A percentile compares a stretch with the other conserved stretches of the same genome.
phyloP scores from a whole-genome alignment of 495 filamentous ascomycete genomes.

The Penicillium herquei region DNA sequence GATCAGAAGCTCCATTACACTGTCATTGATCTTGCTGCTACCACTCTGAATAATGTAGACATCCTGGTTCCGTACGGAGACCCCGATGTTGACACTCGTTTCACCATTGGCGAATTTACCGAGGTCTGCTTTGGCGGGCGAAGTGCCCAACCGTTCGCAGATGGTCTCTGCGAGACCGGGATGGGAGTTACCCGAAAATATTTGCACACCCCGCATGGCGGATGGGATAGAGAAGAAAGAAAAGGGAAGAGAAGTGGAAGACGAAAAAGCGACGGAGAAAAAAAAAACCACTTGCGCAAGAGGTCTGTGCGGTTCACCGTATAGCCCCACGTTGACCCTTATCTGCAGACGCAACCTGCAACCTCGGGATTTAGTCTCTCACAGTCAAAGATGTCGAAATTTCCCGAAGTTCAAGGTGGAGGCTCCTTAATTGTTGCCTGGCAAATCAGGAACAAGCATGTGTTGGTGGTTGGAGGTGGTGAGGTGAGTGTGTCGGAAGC shows the following conservation, averaged over 20 bases:
- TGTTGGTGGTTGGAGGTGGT: conserved; percentile 89
- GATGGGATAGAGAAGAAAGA: conserved; percentile 9
- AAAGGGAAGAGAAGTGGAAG: conserved; percentile 11
- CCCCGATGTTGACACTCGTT: conserved; percentile 90
- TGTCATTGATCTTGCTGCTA: conserved; percentile 95
- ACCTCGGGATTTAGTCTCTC: conserved; percentile 5
- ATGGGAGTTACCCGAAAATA: conserved; percentile 71
- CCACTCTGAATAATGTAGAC: conserved; percentile 98
- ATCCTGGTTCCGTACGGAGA: conserved; percentile 95
- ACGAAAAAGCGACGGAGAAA: conserved; percentile 17
- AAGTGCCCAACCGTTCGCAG: conserved; percentile 68
- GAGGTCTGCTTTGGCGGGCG: conserved; percentile 61
- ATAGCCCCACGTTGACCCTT: conserved; percentile 18
- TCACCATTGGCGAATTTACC: conserved; percentile 86
- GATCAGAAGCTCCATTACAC: conserved; percentile 96
- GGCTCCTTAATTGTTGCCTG: conserved; percentile 93
- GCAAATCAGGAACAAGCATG: conserved; percentile 80
- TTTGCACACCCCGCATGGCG: conserved; percentile 65
- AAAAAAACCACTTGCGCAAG: conserved; percentile 10
- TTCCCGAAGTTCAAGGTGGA: conserved; percentile 79
- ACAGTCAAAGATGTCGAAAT: conserved; percentile 56
- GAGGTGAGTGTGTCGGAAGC: conserved; percentile 58
- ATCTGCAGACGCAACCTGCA: not conserved
- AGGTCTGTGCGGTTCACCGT: conserved; percentile 20
- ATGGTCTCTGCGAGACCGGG: conserved; percentile 66